Base-by-base conservation (phyloP, 1,284 basidiomycete species). In the Cryptococcus jaspeensis region DNA sequence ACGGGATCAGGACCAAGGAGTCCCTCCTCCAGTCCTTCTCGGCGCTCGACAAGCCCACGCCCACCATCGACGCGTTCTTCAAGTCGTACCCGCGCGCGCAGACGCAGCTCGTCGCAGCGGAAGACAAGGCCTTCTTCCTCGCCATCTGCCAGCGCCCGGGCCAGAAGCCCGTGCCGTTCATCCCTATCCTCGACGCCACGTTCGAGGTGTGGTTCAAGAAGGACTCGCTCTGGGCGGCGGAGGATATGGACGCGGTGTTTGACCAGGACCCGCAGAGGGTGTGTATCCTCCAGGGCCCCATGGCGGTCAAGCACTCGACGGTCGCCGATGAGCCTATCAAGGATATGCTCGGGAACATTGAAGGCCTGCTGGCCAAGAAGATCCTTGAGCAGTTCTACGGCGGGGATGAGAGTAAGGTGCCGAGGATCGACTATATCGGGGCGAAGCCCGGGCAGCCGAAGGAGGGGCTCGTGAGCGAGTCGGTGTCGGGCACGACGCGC, bases 121-220 rank as follows among this genome's bases (percentile, higher is more conserved):
- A 98, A 77, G 95, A 99, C 78, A 88, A 89, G 63, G 89, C 91
- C 0, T 99, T 87, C 81, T 98, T 99, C 85, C 84, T 99, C 47
- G 88, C 89, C 39, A 95, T 99, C 71, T 84, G 90, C 43, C 93
- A 97, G 78, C 85, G 96, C 54, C 91, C 91, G 15, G 91, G 92
- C 15, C 95, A 99, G 82, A 99, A 99, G 81, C 96, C 96, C 0
- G 94, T 89, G 8, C 96, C 95, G 1, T 99, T 98, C 83, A 97
- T 99, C 67, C 94, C 95, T n/a, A 87, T 98, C 50, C 84, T 99
- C 48, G 94, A 98, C 77, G 85, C 86, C 23, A 86, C 79, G 65
- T 97, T 99, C 74, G 92, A 95, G 76, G 92, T 97, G 54, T 97
- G 94, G 92, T 97, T 97, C 82, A 97, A 97, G 84, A 96, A 96